These are phyloP conservation scores for Calonectria pseudoturangicola DNA, from an alignment of 2,329 filamentous ascomycete species.

Conservation along the genomic window DNA sequence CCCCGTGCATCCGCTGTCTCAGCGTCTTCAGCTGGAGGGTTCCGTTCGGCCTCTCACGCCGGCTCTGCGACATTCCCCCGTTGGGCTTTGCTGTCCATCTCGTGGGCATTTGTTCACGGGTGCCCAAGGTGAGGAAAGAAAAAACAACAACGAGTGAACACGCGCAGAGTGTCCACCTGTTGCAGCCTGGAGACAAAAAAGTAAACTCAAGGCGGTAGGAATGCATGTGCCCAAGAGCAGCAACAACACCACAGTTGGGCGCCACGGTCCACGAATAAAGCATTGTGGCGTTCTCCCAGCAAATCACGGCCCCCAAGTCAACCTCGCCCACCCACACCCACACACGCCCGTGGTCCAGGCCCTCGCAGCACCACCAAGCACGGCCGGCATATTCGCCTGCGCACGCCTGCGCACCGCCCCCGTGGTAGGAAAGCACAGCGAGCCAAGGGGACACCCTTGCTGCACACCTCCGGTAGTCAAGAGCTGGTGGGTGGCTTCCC, in stretches of 20 bases:
- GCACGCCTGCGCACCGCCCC: slow-evolving; percentile 4
- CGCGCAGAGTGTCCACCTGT: background rate
- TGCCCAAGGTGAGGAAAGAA: background rate
- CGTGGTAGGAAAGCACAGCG: slow-evolving; percentile 17
- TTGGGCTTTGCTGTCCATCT: background rate
- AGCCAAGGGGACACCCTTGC: background rate
- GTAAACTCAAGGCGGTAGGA: slow-evolving; percentile 17
- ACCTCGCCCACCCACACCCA: background rate
- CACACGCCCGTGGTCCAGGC: background rate
- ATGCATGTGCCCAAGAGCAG: slow-evolving; percentile 8
- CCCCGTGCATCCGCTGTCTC: slow-evolving; percentile 29
- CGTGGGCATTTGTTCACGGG: background rate
- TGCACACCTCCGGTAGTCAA: slow-evolving; percentile 16
- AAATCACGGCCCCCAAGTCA: slow-evolving; percentile 31
- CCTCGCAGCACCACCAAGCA: background rate
- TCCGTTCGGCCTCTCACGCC: slow-evolving; percentile 4
- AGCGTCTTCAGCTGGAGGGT: background rate
- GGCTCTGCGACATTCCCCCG: background rate
- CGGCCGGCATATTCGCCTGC: slow-evolving; percentile 6
- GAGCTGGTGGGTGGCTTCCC: slow-evolving; percentile 18
- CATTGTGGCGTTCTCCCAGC: slow-evolving; percentile 34
- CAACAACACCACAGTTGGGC: slow-evolving; percentile 35
- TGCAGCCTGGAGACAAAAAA: background rate
- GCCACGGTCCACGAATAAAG: slow-evolving; percentile 27
- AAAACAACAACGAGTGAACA: background rate